Evolutionary conservation across 495 filamentous ascomycete genomes (phyloP).

Genomic region (Usnea hakonensis): DNA sequence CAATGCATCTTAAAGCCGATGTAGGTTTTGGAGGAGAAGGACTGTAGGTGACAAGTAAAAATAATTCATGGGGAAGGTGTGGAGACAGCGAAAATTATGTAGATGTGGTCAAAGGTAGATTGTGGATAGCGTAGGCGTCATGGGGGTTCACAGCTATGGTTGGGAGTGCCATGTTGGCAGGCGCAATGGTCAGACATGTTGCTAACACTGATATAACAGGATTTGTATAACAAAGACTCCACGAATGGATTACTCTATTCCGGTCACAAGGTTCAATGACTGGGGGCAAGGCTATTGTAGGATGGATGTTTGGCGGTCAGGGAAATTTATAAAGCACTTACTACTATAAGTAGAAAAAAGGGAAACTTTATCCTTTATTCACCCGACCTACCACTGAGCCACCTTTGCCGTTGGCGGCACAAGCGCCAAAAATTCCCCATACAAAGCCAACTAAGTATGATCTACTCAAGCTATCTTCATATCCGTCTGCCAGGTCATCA

Average conservation of each 20-base stretch:
- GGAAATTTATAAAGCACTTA: too few species aligned
- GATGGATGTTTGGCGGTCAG: background rate
- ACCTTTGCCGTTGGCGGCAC: background rate
- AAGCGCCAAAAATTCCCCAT: background rate
- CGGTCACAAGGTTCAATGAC: constrained; percentile 6
- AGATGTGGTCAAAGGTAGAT: background rate
- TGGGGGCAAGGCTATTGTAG: background rate
- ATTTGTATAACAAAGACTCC: too few species aligned
- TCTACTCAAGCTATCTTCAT: too few species aligned
- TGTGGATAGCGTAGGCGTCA: background rate
- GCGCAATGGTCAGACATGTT: constrained; percentile 8
- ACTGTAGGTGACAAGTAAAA: background rate
- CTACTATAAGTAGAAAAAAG: too few species aligned
- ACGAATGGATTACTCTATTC: background rate
- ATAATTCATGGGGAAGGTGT: background rate
- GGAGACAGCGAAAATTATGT: background rate
- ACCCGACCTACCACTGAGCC: too few species aligned
- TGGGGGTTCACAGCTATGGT: background rate
- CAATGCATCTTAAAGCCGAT: background rate
- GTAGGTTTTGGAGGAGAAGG: background rate
- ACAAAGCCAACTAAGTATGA: too few species aligned
- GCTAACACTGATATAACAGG: background rate
- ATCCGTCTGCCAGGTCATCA: background rate
- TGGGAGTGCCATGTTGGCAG: background rate
- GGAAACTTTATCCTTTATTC: too few species aligned